Conservation (phyloP, 2,329 filamentous ascomycete species). For the Aspergillus brunneoviolaceus region DNA sequence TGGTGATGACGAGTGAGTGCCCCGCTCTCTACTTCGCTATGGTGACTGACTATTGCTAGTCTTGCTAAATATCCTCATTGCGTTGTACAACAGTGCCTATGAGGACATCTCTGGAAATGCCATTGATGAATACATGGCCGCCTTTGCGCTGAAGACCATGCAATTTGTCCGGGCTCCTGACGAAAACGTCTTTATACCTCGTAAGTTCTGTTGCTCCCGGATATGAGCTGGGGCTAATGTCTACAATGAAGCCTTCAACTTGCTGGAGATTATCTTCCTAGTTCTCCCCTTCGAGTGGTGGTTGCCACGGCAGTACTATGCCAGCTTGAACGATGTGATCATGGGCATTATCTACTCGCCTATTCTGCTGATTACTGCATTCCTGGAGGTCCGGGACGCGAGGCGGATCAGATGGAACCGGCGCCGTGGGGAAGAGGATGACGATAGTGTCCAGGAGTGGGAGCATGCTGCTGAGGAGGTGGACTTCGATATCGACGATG, state of each 20-base stretch:
- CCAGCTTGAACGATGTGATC: slow-evolving; percentile 79
- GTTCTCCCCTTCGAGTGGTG: slow-evolving; percentile 91
- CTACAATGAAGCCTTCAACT: slow-evolving; percentile 65
- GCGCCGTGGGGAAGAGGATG: slow-evolving; percentile 78
- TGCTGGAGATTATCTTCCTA: slow-evolving; percentile 81
- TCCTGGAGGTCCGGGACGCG: slow-evolving; percentile 66
- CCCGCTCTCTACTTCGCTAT: background rate
- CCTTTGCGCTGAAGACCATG: slow-evolving; percentile 93
- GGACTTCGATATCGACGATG: slow-evolving; percentile 74
- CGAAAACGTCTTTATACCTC: slow-evolving; percentile 96
- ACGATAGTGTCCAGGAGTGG: slow-evolving; percentile 89
- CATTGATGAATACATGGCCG: slow-evolving; percentile 89
- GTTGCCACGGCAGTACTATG: slow-evolving; percentile 73
- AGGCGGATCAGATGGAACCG: slow-evolving; percentile 70
- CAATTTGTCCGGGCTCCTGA: slow-evolving; percentile 95
- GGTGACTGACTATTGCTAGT: slow-evolving; percentile 45
- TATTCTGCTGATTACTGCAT: slow-evolving; percentile 74
- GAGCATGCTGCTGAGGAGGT: slow-evolving; percentile 71
- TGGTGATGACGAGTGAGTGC: slow-evolving; percentile 74
- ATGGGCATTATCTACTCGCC: slow-evolving; percentile 87
- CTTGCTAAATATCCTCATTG: slow-evolving; percentile 92
- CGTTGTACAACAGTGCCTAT: slow-evolving; percentile 94
- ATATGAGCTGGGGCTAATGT: background rate
- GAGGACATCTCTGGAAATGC: slow-evolving; percentile 92
- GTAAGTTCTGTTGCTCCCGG: slow-evolving; percentile 30